These are phyloP conservation scores for Brassica rapa DNA, from an alignment of 345 rosid genomes.

Conservation along the genomic window DNA sequence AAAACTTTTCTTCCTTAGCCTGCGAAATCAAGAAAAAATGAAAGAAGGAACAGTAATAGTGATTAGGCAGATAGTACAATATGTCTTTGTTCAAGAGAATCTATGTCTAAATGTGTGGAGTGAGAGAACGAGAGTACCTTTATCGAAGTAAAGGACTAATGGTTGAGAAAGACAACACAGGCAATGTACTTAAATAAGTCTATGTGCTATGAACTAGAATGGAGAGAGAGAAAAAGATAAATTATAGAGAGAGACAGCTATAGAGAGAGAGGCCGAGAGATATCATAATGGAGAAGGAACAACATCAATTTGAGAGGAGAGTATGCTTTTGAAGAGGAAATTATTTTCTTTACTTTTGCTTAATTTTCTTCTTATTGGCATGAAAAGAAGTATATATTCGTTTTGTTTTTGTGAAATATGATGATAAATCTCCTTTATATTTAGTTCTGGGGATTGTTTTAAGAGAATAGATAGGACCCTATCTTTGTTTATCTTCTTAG, in stretches of 20 bases:
- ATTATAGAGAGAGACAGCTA: neutral
- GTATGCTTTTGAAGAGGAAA: slow-evolving; percentile 14
- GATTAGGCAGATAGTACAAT: slow-evolving; percentile 33
- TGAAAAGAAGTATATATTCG: neutral
- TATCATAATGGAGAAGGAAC: slow-evolving; percentile 31
- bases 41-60: slow-evolving; percentile 22
- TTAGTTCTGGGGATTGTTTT: neutral
- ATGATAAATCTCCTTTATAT: neutral
- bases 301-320: slow-evolving; percentile 15
- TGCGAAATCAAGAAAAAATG: slow-evolving; percentile 29
- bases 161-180: slow-evolving; percentile 66
- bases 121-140: slow-evolving; percentile 44
- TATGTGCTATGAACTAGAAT: slow-evolving; percentile 44
- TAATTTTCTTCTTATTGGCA: neutral
- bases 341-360: neutral
- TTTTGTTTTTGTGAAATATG: neutral
- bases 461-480: neutral
- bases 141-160: slow-evolving; percentile 40
- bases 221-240: slow-evolving; percentile 27
- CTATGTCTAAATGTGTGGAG: slow-evolving; percentile 34
- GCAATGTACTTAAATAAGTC: slow-evolving; percentile 43
- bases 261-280: slow-evolving; percentile 27
- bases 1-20: slow-evolving; percentile 20
- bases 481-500: slow-evolving; percentile 15
- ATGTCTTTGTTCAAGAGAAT: slow-evolving; percentile 44